Base-by-base conservation (phyloP, 441 rosid genomes). In the Corymbia calophylla region DNA sequence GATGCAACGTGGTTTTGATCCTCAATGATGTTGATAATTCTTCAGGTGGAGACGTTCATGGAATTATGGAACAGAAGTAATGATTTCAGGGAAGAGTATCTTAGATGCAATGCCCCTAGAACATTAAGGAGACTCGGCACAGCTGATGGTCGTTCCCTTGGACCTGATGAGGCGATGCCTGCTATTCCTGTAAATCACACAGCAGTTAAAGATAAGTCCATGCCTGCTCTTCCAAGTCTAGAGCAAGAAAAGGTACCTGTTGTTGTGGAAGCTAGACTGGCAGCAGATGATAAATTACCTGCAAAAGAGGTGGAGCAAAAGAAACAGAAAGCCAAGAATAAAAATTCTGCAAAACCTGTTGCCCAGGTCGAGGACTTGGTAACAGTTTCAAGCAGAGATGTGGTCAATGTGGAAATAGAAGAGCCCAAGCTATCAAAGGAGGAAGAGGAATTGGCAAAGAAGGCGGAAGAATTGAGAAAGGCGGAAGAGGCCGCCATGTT, bases 111-210 rank as follows among this genome's bases (percentile, higher is more conserved):
- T 90, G 64, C 92, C 23, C 94, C 92, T 88, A 95, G 96, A 89
- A 97, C 98, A 48, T 55, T 93, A 16, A 93, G 95, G 94, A 96
- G 98, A 94, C 89, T 97, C 88, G 94, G 93, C 92, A 97, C 98
- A 32, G 88, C 93, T 84, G 99, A 97, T 91, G 99, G 99, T 82
- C 97, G 99, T 88, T 92, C 97, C 86, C 95, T 95, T 81, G 99
- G 99, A 89, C 98, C 96, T 68, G 94, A 95, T 89, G 99, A 96
- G 93, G 95, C 92, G 88, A 94, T 94, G 32, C 96, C 95, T 87
- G 91, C 91, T 81, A 88, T 95, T 88, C 95, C 95, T 87, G 53
- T 90, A 48, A 91, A 62, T 91, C 92, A 91, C 90, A 91, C 94
- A 92, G 91, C 86, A 39, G 92, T 92, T 90, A 95, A 91, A 89